Percentiles rank a stretch among this genome's conserved stretches.
Conservation (phyloP, 768 basidiomycete species). For the Boletellus ananiceps region DNA sequence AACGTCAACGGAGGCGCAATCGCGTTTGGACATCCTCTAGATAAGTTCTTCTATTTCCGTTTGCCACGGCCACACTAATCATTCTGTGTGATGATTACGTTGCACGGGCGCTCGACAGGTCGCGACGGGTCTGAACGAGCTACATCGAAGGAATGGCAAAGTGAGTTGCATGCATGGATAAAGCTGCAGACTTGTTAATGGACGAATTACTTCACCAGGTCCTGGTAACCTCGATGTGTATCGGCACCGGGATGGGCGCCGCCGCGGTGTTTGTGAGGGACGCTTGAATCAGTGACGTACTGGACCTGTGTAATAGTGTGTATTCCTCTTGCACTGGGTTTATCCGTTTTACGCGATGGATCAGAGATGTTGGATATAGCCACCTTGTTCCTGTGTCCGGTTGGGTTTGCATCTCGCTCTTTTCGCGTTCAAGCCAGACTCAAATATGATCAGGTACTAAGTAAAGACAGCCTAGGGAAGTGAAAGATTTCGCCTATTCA, state of each 20-base stretch:
- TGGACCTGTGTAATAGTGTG: no score
- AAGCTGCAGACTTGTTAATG: neutral
- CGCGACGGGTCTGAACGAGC: conserved; percentile 75
- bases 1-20: conserved; percentile 93
- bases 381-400: neutral
- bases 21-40: conserved; percentile 79
- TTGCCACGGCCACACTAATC: conserved; percentile 5
- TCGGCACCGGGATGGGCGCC: conserved; percentile 90
- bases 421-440: neutral
- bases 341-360: neutral
- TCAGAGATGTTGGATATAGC: neutral
- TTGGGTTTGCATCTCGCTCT: neutral
- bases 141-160: conserved; percentile 65
- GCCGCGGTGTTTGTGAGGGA: conserved; percentile 70
- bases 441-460: no score
- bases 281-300: conserved; percentile 1
- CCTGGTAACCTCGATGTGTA: conserved; percentile 86
- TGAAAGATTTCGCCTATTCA: no score
- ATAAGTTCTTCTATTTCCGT: conserved; percentile 41
- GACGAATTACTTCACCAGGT: conserved; percentile 41
- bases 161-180: conserved; percentile 28
- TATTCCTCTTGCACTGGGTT: no score
- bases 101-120: conserved; percentile 84
- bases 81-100: conserved; percentile 38
- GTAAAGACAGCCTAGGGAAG: no score